phyloP scores from a whole-genome alignment of 2,329 filamentous ascomycete genomes.

The Penicillium sp. region DNA sequence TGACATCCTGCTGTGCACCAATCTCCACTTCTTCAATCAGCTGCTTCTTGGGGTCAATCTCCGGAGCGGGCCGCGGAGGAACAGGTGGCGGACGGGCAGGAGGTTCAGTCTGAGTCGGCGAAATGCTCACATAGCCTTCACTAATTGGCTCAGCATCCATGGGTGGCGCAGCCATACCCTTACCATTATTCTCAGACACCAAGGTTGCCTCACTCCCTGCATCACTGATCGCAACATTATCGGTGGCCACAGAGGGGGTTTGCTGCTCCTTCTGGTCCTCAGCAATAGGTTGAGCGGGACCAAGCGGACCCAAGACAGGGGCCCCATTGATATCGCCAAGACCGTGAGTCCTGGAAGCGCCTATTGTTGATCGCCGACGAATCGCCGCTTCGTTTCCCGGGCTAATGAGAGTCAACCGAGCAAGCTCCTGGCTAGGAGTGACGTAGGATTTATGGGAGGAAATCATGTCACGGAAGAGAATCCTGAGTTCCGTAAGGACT shows the following conservation, averaged over 20 bases:
- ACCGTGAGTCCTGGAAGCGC: conserved; percentile 26
- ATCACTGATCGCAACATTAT: conserved; percentile 19
- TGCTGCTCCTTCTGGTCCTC: conserved; percentile 18
- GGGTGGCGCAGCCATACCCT: conserved; percentile 16
- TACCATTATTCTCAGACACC: conserved; percentile 30
- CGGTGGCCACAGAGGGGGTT: neutral
- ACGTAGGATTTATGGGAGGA: conserved; percentile 62
- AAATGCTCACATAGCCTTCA: conserved; percentile 16
- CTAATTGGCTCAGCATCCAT: conserved; percentile 21
- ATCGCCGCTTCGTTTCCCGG: conserved; percentile 55
- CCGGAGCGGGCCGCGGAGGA: conserved; percentile 52
- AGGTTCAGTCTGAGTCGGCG: conserved; percentile 26
- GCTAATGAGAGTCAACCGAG: conserved; percentile 72
- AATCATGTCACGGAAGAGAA: conserved; percentile 70
- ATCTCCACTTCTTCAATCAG: conserved; percentile 54
- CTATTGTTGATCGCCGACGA: conserved; percentile 48
- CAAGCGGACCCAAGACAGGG: conserved; percentile 48
- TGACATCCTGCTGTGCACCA: conserved; percentile 86
- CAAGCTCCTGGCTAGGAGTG: conserved; percentile 72
- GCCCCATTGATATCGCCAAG: conserved; percentile 47
- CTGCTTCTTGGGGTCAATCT: conserved; percentile 35
- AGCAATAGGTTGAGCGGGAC: conserved; percentile 34
- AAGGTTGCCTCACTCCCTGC: conserved; percentile 38
- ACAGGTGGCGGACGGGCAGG: conserved; percentile 58
- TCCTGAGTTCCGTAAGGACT: conserved; percentile 74